Evolutionary conservation across 2,329 filamentous ascomycete species (phyloP).

Genomic region (Aspergillus pseudoglaucus): DNA sequence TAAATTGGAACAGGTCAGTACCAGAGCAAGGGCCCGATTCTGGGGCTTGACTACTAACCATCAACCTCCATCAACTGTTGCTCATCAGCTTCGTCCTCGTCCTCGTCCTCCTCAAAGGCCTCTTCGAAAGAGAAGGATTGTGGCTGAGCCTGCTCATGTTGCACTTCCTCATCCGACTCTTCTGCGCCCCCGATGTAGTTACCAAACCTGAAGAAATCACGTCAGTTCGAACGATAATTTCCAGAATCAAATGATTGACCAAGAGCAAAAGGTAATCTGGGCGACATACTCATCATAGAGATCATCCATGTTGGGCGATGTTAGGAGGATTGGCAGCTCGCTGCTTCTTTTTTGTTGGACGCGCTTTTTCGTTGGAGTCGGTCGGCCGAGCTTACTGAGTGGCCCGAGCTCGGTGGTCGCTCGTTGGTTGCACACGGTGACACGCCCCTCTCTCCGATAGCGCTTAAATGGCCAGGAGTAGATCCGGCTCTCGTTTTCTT

Average conservation of each 20-base stretch:
- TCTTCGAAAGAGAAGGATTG: conserved; percentile 76
- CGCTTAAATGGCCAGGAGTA: neutral
- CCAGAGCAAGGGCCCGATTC: neutral
- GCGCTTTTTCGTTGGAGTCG: neutral
- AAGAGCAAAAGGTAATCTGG: neutral
- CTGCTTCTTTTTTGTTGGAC: neutral
- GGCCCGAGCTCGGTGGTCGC: conserved; percentile 5
- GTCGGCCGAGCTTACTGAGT: neutral
- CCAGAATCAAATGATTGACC: neutral
- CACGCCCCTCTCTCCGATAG: neutral
- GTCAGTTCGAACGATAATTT: conserved; percentile 16
- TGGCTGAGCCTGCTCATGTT: conserved; percentile 65
- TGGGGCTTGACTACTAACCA: conserved; percentile 42
- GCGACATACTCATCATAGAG: conserved; percentile 79
- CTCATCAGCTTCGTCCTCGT: conserved; percentile 57
- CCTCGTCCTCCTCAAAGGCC: conserved; percentile 57
- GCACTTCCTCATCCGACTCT: conserved; percentile 79
- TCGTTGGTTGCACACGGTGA: neutral
- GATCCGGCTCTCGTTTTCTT: neutral
- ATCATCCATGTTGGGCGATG: conserved; percentile 62
- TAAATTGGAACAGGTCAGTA: conserved; percentile 25
- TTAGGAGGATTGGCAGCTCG: neutral
- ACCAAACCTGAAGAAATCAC: conserved; percentile 62
- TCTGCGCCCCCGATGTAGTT: conserved; percentile 96
- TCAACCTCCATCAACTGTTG: conserved; percentile 94